phyloP scores from a whole-genome alignment of 139 green algal genomes.

The Tetraselmis chui region DNA sequence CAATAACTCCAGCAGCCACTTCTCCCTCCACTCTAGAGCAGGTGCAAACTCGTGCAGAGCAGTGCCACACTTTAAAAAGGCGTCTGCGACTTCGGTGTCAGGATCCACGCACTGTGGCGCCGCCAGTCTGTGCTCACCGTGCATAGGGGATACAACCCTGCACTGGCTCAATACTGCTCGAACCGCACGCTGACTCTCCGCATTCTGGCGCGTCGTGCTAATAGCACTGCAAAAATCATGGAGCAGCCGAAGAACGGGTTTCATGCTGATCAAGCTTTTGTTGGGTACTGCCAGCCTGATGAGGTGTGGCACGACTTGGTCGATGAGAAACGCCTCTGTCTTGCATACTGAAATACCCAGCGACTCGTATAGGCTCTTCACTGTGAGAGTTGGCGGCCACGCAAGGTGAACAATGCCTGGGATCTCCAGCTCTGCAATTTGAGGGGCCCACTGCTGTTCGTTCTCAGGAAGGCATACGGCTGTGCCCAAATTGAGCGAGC shows the following conservation, averaged over 20 bases:
- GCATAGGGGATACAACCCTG: too few species aligned
- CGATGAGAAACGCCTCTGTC: neutral
- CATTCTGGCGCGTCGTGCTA: neutral
- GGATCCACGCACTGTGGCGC: neutral
- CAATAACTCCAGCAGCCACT: neutral
- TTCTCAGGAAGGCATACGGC: neutral
- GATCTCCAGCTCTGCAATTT: neutral
- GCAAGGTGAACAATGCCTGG: neutral
- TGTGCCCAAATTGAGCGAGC: neutral
- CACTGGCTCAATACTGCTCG: neutral
- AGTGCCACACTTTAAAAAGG: neutral
- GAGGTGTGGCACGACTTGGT: neutral
- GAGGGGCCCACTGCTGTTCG: neutral
- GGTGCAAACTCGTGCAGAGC: neutral
- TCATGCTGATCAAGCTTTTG: neutral
- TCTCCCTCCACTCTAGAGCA: neutral
- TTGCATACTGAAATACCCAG: neutral
- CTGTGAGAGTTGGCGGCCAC: neutral
- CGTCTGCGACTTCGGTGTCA: neutral
- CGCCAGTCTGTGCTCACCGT: neutral
- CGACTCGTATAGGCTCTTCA: neutral
- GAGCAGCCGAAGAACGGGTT: neutral
- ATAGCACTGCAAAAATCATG: too few species aligned
- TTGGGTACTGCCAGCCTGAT: neutral
- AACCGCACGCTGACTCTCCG: too few species aligned